Evolutionary conservation across 805 yeast genomes (phyloP).

Genomic region (Zygosaccharomyces kombuchaensis): DNA sequence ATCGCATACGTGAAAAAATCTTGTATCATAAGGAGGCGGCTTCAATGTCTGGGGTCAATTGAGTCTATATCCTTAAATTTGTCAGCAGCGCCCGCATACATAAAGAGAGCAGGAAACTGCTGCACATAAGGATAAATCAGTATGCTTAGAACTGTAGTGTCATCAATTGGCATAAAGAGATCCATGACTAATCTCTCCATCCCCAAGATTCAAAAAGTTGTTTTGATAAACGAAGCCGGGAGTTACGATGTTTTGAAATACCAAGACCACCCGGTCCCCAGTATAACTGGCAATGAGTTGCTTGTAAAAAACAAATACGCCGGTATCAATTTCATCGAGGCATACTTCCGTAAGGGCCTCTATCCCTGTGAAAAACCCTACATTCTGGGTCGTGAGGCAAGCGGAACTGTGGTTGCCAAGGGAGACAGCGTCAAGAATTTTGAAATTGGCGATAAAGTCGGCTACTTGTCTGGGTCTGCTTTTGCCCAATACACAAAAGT

Average conservation of each 20-base stretch:
- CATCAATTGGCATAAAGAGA: not conserved
- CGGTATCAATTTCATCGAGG: slow-evolving; percentile 81
- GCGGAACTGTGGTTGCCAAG: slow-evolving; percentile 62
- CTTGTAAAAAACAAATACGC: slow-evolving; percentile 69
- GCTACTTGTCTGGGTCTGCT: slow-evolving; percentile 47
- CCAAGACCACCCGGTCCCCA: slow-evolving; percentile 57
- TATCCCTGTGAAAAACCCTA: slow-evolving; percentile 62
- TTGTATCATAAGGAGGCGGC: not conserved
- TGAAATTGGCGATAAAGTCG: slow-evolving; percentile 68
- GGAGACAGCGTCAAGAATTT: slow-evolving; percentile 55
- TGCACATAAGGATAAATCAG: not conserved
- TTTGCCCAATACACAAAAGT: slow-evolving; percentile 72
- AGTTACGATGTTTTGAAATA: slow-evolving; percentile 58
- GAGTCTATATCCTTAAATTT: not conserved
- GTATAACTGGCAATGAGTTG: slow-evolving; percentile 50
- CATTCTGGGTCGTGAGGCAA: slow-evolving; percentile 68
- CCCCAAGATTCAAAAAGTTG: slow-evolving; percentile 55
- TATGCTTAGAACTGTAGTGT: not conserved
- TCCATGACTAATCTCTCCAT: slow-evolving; percentile 24
- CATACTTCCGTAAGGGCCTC: slow-evolving; percentile 74
- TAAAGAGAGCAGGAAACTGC: not conserved
- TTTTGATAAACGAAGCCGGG: slow-evolving; percentile 51
- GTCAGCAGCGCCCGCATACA: slow-evolving; percentile 2
- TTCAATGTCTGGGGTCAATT: not conserved
- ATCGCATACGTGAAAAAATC: not conserved